Evolutionary conservation across 768 basidiomycete species (phyloP), one percentile per base, ranked within the genome.

Genomic region (Lactarius pseudohatsudake): DNA sequence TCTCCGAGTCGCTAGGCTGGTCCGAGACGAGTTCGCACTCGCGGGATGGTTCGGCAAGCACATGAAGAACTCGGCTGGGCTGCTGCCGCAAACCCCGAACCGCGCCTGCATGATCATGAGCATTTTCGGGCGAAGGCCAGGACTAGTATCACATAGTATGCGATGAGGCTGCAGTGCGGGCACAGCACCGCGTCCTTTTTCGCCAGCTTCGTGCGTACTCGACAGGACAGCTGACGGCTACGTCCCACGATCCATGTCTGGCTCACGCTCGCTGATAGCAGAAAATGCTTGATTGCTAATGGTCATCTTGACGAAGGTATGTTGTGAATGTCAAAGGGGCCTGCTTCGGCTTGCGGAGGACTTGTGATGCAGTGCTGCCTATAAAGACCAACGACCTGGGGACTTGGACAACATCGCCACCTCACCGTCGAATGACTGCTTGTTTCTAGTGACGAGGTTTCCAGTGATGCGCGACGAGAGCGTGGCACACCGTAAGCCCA

Each of bases 111-210:
- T 34, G 34, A 10, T 34, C 57, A 86, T 76, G 55, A 93, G 78
- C 22, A 93, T 82, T 73, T 92, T 90, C 2, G 90, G 84, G 64
- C 89, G 89, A 47, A 92, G 82, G 72, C 93, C 90, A 71, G 71
- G 92, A 94, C 73, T 88, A 89, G 28, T 86, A 79, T 32, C 30
- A 32, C n/a, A n/a, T 32, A 32, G 75, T 98, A 95, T 32, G 89
- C 86, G 67, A 97, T 91, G 66, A 98, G 84, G 70, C 89, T 94
- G 78, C 95, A 98, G 69, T 88, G 87, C 50, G 89, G 87, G 73
- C 96, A 98, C 9, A 98, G 80, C 10, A 95, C 89, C 1, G 91
- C 94, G 64, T 83, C 88, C 77, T 90, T 94, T 82, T 93, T 95
- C 71, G 93, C 89, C 67, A 81, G 84, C 47, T 81, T 78, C 65